These are phyloP conservation scores for Xylaria flabelliformis DNA, from an alignment of 495 filamentous ascomycete species.

Conservation along the genomic window DNA sequence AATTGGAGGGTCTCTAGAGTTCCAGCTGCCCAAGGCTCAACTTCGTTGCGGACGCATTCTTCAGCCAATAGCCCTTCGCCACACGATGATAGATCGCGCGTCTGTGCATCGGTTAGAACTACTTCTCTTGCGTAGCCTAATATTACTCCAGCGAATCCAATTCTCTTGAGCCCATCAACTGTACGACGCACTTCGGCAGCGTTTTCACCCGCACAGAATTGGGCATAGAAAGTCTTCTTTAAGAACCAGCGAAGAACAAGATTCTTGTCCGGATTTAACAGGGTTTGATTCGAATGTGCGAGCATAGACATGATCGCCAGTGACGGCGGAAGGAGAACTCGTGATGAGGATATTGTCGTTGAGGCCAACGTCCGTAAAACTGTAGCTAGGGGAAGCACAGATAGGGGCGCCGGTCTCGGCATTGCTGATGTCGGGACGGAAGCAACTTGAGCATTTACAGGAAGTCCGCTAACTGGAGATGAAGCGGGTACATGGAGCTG, in stretches of 20 bases:
- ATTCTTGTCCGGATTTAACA: conserved; percentile 65
- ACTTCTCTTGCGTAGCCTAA: conserved; percentile 79
- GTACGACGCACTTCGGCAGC: conserved; percentile 64
- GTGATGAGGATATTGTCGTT: conserved; percentile 80
- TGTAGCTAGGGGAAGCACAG: conserved; percentile 73
- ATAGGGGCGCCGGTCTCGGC: conserved; percentile 60
- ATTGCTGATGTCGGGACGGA: conserved; percentile 26
- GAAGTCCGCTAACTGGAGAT: conserved; percentile 29
- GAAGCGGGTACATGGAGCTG: conserved; percentile 27
- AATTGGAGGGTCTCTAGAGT: conserved; percentile 79
- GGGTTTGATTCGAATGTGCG: conserved; percentile 67
- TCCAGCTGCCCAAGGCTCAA: conserved; percentile 74
- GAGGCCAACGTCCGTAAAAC: conserved; percentile 82
- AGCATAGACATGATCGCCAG: conserved; percentile 72
- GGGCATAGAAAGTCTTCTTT: conserved; percentile 80
- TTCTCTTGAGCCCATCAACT: conserved; percentile 62
- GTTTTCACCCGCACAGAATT: conserved; percentile 83
- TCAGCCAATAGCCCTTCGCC: conserved; percentile 43
- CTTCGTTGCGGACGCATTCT: conserved; percentile 62
- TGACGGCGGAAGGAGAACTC: conserved; percentile 71
- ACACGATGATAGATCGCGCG: conserved; percentile 44
- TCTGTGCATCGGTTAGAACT: conserved; percentile 62
- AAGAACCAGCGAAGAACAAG: conserved; percentile 63
- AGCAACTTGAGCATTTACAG: conserved; percentile 26
- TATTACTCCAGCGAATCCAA: conserved; percentile 80